Percentiles rank a stretch among this genome's conserved stretches.
Evolutionary conservation across 1,139 yeast genomes (phyloP).

Genomic region (Diutina pseudorugosa): DNA sequence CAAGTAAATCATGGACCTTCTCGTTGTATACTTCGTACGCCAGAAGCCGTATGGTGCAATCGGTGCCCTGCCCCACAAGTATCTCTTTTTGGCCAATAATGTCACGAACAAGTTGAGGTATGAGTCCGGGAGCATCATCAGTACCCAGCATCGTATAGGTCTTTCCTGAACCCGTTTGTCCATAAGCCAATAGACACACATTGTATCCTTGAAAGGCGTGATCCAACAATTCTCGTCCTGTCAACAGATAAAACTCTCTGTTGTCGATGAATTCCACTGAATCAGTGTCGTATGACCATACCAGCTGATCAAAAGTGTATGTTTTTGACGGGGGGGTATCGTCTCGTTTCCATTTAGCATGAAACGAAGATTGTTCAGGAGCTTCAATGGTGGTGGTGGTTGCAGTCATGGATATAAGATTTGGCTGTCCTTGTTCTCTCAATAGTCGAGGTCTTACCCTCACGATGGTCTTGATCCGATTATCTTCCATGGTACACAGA

Average conservation of each 20-base stretch:
- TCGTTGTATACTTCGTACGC: constrained; percentile 69
- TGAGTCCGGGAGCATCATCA: constrained; percentile 38
- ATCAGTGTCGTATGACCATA: constrained; percentile 39
- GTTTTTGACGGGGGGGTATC: neutral
- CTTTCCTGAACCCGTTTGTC: constrained; percentile 76
- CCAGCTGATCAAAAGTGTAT: constrained; percentile 45
- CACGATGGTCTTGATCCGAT: constrained; percentile 27
- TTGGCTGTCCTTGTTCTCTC: constrained; percentile 16
- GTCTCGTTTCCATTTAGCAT: neutral
- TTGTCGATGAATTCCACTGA: constrained; percentile 34
- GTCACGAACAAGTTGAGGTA: constrained; percentile 46
- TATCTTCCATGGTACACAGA: neutral
- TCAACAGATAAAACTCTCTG: constrained; percentile 31
- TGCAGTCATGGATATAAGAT: constrained; percentile 22
- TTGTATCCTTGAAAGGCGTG: constrained; percentile 61
- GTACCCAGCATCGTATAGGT: constrained; percentile 67
- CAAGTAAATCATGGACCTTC: constrained; percentile 46
- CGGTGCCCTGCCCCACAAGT: constrained; percentile 26
- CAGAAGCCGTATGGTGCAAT: constrained; percentile 45
- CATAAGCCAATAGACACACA: constrained; percentile 68
- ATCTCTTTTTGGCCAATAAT: constrained; percentile 35
- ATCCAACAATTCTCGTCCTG: constrained; percentile 48
- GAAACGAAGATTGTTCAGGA: neutral
- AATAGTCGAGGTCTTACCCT: constrained; percentile 33
- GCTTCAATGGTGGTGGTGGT: constrained; percentile 3